Evolutionary conservation across 495 filamentous ascomycete genomes (phyloP), one percentile per base, ranked within the genome.

Genomic region (Friedmanniomyces endolithicus): DNA sequence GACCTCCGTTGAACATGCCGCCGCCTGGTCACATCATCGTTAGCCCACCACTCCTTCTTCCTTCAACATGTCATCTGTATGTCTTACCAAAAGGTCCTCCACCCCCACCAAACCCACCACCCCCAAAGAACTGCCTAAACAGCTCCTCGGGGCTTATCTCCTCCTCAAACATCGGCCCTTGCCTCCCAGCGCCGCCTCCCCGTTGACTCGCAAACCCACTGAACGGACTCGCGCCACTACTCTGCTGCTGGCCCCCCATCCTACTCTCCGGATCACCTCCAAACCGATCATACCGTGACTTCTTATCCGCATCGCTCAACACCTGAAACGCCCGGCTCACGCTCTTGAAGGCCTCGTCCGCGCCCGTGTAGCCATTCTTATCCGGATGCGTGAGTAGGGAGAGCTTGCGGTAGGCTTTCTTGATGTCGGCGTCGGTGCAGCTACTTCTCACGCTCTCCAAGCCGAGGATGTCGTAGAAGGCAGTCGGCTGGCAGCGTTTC

Each of bases 291-390:
- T 77, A 98, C 61, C 81, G 85, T 9, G 82, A 75, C 60, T 87
- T 85, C 78, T 98, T 97, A 52, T 96, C 89, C 62, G 84, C 76
- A 70, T 98, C 92, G 46, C 87, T 92, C 44, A 98, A 78, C 40
- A 97, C 80, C 67, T 92, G 85, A 71, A 96, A 96, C 29, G 92
- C 92, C 55, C 87, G 80, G 50, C 87, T 84, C 2, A 98, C 87
- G 86, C 94, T 71, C 71, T 97, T 97, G 70, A 98, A 98, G 22
- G 92, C 92, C 71, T 98, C 92, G 69, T 95, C 92, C 52, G 92
- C 90, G 33, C 90, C 83, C 27, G 90, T 86, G 69, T 94, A 89
- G n/a, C 88, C 90, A 74, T 96, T 98, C 75, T 98, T 89, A 79
- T 95, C 90, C 58, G 92, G 92, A 71, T 98, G 92, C 61, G 94